These are phyloP conservation scores for Rheum nobile DNA, from an alignment of 148 eudicot genomes.

Conservation along the genomic window DNA sequence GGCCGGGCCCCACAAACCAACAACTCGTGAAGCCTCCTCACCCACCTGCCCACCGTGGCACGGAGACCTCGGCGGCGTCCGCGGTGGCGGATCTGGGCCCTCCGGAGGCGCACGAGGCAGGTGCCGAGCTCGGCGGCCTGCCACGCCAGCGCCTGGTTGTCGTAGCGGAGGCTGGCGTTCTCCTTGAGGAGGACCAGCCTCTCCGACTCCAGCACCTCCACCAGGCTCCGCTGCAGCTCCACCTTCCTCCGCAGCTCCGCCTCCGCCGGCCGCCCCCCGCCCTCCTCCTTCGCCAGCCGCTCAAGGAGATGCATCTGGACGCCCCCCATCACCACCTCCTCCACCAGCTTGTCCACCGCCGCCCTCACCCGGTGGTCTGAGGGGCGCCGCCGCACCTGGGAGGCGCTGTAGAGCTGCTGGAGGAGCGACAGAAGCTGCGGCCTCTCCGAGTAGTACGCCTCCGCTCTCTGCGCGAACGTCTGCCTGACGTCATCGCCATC, in stretches of 20 bases:
- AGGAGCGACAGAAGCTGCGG: conserved; percentile 51
- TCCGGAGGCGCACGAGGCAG: too few relatives aligned
- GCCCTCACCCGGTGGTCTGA: too few relatives aligned
- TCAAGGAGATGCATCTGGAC: too few relatives aligned
- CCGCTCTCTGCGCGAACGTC: conserved; percentile 56
- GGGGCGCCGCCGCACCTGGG: conserved; percentile 10
- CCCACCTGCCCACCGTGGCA: too few relatives aligned
- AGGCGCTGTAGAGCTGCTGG: conserved; percentile 47
- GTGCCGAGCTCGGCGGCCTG: conserved; percentile 11
- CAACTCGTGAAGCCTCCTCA: too few relatives aligned
- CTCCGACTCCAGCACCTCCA: conserved; percentile 67
- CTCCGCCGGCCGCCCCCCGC: conserved; percentile 13
- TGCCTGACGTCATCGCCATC: conserved; percentile 21
- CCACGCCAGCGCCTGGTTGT: conserved; percentile 26
- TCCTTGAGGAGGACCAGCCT: conserved; percentile 57
- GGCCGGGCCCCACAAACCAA: too few relatives aligned
- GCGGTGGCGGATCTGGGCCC: too few relatives aligned
- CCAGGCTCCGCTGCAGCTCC: conserved; percentile 50
- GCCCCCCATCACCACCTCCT: too few relatives aligned
- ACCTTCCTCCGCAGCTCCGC: conserved; percentile 25
- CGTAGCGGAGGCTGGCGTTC: conserved; percentile 47
- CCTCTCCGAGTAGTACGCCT: conserved; percentile 47
- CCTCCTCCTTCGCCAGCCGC: conserved; percentile 19
- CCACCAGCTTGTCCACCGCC: too few relatives aligned
- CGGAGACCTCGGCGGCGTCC: too few relatives aligned